Base-by-base conservation (phyloP, 257 asterid genomes). In the Marsdenia floribunda region DNA sequence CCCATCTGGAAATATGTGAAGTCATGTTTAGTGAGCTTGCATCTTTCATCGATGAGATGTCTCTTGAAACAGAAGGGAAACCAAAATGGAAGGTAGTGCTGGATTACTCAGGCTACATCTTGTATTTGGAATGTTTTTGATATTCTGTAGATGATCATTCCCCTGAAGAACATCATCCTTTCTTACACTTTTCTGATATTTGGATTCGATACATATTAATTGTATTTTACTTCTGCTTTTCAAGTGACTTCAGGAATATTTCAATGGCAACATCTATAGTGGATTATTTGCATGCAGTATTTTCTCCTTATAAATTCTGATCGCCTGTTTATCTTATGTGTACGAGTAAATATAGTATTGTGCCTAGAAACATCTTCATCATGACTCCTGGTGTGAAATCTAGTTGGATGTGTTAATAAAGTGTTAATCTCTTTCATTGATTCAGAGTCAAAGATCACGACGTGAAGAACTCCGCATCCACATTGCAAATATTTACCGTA, bases 21-120 rank as follows among this genome's bases (percentile, higher is more conserved):
- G 85, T 90, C 76, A 92, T 95, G 99, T 95, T 92, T 86, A 88
- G 97, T 47, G 98, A 95, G 85, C 99, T 95, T 80, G 84, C 98
- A 7, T 90, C 98, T 75, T 95, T 92, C 87, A 88, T 90, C 61
- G 98, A 95, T 70, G 99, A 95, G 80, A 88, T 91, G 75, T 90
- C 98, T 73, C 83, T 88, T 79, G 99, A 95, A 83, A 88, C 97
- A 26, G 99, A 95, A 84, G 98, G 94, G 80, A 95, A 92, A 75
- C 94, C 99, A 57, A 95, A 95, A 82, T 95, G 99, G 99, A 95
- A 95, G 99, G 99, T 95, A 89, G 64, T 74, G 21, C 54, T 53
- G 72, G 55, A 29, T 73, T 16, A 52, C 52, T 66, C 33, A 21
- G 29, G 52, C 69, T 63, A 26, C 15, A 37, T 19, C 52, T 64